Percentiles rank a stretch among this genome's conserved stretches.
Evolutionary conservation across 2,329 filamentous ascomycete species (phyloP).

Genomic region (Fusarium succisae): DNA sequence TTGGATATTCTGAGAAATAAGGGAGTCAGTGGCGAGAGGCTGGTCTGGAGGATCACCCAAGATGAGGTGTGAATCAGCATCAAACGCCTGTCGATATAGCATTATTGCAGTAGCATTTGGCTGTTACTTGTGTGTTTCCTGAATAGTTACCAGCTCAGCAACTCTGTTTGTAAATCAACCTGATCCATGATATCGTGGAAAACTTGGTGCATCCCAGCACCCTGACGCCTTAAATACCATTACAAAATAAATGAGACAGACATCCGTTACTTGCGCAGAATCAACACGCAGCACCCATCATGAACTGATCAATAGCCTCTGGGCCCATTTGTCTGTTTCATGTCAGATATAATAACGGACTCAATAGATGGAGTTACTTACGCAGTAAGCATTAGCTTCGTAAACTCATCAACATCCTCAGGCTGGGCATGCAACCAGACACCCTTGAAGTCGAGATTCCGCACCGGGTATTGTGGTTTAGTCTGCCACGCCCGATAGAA

Average conservation of each 20-base stretch:
- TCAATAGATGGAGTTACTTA: slow-evolving; percentile 38
- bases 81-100: neutral
- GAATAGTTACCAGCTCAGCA: neutral
- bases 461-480: slow-evolving; percentile 50
- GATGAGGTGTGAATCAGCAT: neutral
- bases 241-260: neutral
- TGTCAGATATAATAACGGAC: neutral
- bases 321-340: slow-evolving; percentile 47
- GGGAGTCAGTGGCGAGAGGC: slow-evolving; percentile 53
- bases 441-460: slow-evolving; percentile 48
- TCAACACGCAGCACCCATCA: slow-evolving; percentile 44
- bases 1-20: slow-evolving; percentile 48
- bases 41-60: slow-evolving; percentile 49
- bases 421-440: slow-evolving; percentile 50
- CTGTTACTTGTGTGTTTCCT: neutral
- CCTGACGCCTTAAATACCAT: neutral
- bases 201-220: neutral
- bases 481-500: slow-evolving; percentile 57
- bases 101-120: neutral
- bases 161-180: neutral
- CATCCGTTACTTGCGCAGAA: neutral
- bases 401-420: slow-evolving; percentile 53
- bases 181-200: neutral
- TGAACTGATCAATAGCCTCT: slow-evolving; percentile 50
- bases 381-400: slow-evolving; percentile 50